Evolutionary conservation across 176 grass and related monocot species (phyloP), one percentile per base, ranked within the genome.

Genomic region (Phoenix roebelenii): DNA sequence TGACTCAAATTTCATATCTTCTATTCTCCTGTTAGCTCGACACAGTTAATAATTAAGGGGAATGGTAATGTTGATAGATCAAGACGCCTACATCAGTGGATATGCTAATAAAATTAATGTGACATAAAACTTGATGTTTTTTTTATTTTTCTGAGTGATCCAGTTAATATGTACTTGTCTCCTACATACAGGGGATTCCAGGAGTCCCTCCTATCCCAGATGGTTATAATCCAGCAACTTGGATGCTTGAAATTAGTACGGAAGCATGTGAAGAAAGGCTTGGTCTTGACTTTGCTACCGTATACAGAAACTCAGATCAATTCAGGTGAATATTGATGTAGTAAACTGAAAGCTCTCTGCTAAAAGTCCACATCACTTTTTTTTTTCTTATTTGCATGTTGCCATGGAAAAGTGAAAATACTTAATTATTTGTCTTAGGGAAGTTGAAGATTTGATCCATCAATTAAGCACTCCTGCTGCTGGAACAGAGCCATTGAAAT

Each of bases 181-280:
- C 23, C 3, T 19, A 50, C 32, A 71, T 58, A 39, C 64, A 91
- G 87, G 67, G 50, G 49, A 86, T 86, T 64, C 72, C 83, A 25
- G 73, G 79, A 50, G 66, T 91, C 70, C 19, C 73, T 66, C 54
- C 23, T 44, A 83, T 91, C 23, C 64, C 44, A 19, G 64, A 78
- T 65, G 79, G 76, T 52, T 86, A 83, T 55, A 91, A 91, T 75
- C 87, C 87, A 66, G 87, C 87, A 80, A 91, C 83, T 49, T 91
- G 87, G 87, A 91, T 91, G 87, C 68, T 91, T 22, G 87, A 91
- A 70, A 69, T 91, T 50, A 86, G 55, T 52, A 79, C 87, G 49
- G 76, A 75, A 70, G 79, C 87, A 73, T 77, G 52, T 60, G 87
- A 91, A 74, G 79, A 76, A 63, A 70, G 18, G 17, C 87, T 83